A percentile compares a stretch with the other conserved stretches of the same genome.
These are phyloP conservation scores for Phytopythium helicoides DNA, from an alignment of 352 stramenopile species.

Conservation along the genomic window DNA sequence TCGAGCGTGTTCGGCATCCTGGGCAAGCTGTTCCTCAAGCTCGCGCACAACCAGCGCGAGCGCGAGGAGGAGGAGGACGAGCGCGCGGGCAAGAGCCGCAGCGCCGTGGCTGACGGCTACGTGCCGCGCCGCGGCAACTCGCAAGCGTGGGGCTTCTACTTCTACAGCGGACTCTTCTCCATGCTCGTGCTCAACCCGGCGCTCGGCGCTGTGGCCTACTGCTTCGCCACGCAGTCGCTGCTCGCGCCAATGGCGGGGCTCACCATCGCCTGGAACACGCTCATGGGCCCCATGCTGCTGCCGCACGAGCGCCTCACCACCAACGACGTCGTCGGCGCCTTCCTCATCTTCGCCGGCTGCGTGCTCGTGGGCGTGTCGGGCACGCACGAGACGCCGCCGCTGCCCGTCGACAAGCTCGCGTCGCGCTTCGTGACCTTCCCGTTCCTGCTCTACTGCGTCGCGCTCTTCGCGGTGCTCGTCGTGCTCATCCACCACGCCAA, in stretches of 20 bases:
- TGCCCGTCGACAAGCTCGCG: slow-evolving; percentile 58
- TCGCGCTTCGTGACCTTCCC: slow-evolving; percentile 52
- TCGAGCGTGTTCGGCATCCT: slow-evolving; percentile 80
- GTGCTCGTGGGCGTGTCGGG: slow-evolving; percentile 71
- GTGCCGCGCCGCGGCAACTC: slow-evolving; percentile 7
- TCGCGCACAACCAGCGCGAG: slow-evolving; percentile 72
- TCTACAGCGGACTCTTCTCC: slow-evolving; percentile 62
- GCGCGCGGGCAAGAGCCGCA: slow-evolving; percentile 21
- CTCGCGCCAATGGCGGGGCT: slow-evolving; percentile 80
- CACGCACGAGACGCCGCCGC: slow-evolving; percentile 54
- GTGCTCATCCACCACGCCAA: slow-evolving; percentile 57
- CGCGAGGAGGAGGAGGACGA: slow-evolving; percentile 43
- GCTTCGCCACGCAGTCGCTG: slow-evolving; percentile 80
- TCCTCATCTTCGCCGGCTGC: slow-evolving; percentile 77
- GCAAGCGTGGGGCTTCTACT: slow-evolving; percentile 57
- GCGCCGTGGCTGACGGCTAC: slow-evolving; percentile 4
- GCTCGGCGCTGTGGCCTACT: no score
- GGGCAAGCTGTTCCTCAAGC: slow-evolving; percentile 79
- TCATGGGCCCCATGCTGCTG: slow-evolving; percentile 68
- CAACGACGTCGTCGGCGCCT: slow-evolving; percentile 70
- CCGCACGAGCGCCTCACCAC: slow-evolving; percentile 66
- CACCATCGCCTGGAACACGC: slow-evolving; percentile 82
- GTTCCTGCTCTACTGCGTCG: slow-evolving; percentile 60
- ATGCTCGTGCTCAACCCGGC: slow-evolving; percentile 83
- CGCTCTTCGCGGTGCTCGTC: slow-evolving; percentile 35